phyloP scores from a whole-genome alignment of 2,329 filamentous ascomycete genomes.

The Leptographium wingfieldii region DNA sequence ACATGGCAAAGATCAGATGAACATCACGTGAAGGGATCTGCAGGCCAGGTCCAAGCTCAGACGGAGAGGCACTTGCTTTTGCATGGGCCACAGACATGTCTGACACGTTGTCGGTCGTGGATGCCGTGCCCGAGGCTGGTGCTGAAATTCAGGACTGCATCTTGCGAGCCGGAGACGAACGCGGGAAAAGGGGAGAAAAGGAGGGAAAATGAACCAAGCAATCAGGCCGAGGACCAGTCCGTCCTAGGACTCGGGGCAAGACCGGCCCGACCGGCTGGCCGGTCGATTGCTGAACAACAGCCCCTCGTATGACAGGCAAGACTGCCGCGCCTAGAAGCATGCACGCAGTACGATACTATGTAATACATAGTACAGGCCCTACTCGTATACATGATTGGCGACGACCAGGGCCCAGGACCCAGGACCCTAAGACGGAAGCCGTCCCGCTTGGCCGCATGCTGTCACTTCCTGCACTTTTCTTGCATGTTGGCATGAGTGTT shows the following conservation, averaged over 20 bases:
- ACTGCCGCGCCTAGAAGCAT: background rate
- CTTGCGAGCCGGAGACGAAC: background rate
- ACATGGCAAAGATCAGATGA: constrained; percentile 5
- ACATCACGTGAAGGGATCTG: constrained; percentile 7
- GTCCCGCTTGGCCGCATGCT: background rate
- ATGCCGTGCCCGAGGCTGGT: background rate
- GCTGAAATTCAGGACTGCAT: background rate
- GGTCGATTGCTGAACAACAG: background rate
- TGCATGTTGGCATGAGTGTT: background rate
- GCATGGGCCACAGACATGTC: background rate
- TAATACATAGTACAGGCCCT: no score
- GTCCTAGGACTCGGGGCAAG: no score
- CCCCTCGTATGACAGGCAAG: background rate
- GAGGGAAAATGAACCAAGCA: background rate
- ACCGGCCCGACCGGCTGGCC: no score
- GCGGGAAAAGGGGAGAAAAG: background rate
- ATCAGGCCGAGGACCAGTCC: no score
- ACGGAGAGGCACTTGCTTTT: background rate
- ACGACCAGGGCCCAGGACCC: no score
- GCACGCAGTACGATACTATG: no score
- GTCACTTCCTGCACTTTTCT: background rate
- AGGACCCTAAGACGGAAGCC: background rate
- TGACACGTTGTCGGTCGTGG: background rate
- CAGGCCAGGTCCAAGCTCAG: background rate
- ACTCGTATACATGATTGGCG: no score